These are phyloP conservation scores for Kodamaea lidongshanica DNA, from an alignment of 805 yeast genomes.

Conservation along the genomic window DNA sequence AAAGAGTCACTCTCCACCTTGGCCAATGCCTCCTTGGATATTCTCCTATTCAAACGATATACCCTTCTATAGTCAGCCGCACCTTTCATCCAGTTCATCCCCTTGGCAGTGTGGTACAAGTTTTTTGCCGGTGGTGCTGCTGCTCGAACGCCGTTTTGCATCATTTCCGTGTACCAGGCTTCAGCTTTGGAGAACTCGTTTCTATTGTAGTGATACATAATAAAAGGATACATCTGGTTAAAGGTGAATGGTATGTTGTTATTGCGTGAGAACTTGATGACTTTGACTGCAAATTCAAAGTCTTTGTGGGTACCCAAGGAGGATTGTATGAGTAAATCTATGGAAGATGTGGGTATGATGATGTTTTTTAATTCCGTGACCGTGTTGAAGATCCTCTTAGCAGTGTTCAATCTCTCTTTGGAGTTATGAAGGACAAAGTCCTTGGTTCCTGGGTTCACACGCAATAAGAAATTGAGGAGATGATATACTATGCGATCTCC, in stretches of 20 bases:
- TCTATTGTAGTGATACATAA: conserved; percentile 28
- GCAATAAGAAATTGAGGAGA: conserved; percentile 8
- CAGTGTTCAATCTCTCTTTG: conserved; percentile 14
- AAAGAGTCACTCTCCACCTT: conserved; percentile 15
- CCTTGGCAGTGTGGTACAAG: conserved; percentile 28
- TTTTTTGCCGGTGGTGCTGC: conserved; percentile 23
- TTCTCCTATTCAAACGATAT: conserved; percentile 18
- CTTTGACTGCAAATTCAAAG: conserved; percentile 25
- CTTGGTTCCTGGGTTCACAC: conserved; percentile 7
- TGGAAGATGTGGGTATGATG: conserved; percentile 17
- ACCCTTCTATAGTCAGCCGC: conserved; percentile 28
- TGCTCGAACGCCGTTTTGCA: conserved; percentile 26
- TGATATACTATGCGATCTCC: conserved; percentile 8
- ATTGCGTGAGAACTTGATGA: conserved; percentile 22
- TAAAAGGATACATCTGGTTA: conserved; percentile 35
- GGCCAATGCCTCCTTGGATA: conserved; percentile 14
- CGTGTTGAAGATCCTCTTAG: conserved; percentile 25
- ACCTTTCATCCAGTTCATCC: conserved; percentile 29
- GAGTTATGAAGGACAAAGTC: conserved; percentile 13
- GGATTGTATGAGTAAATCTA: conserved; percentile 28
- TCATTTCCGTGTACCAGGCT: conserved; percentile 32
- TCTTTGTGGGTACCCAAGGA: conserved; percentile 29
- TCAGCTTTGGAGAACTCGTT: conserved; percentile 27
- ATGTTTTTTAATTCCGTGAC: conserved; percentile 18
- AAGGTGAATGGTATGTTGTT: conserved; percentile 30